A percentile compares a stretch with the other conserved stretches of the same genome.
Evolutionary conservation across 2,329 filamentous ascomycete species (phyloP).

Genomic region (Zymoseptoria crescenta): DNA sequence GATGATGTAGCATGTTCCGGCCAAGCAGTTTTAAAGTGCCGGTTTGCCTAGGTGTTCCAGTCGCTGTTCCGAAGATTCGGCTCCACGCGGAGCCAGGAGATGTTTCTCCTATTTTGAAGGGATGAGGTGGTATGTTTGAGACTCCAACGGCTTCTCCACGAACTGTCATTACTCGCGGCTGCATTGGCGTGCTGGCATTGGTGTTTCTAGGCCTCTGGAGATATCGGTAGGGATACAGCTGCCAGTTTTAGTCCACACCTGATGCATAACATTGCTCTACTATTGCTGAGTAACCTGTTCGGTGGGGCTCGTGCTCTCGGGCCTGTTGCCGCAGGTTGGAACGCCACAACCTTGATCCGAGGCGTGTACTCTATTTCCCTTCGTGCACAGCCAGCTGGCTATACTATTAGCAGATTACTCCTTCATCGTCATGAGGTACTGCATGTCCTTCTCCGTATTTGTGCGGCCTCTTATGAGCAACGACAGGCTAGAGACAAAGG

Average conservation of each 20-base stretch:
- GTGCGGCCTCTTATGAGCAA: not conserved
- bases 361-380: not conserved
- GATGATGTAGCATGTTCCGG: not conserved
- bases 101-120: not conserved
- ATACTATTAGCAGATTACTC: too few relatives aligned
- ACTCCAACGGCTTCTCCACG: not conserved
- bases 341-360: not conserved
- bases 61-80: not conserved
- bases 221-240: not conserved
- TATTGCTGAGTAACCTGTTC: not conserved
- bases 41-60: not conserved
- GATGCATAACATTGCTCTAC: not conserved
- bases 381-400: not conserved
- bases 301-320: not conserved
- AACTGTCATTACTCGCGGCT: not conserved
- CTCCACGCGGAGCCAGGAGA: not conserved
- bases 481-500: not conserved
- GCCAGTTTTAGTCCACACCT: not conserved
- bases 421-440: too few relatives aligned
- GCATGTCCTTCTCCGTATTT: not conserved
- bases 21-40: not conserved
- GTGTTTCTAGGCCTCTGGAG: not conserved
- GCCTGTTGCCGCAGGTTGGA: not conserved
- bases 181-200: not conserved
- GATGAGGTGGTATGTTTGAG: not conserved